Conservation (phyloP, 768 basidiomycete species). For the Pluteus cervinus region DNA sequence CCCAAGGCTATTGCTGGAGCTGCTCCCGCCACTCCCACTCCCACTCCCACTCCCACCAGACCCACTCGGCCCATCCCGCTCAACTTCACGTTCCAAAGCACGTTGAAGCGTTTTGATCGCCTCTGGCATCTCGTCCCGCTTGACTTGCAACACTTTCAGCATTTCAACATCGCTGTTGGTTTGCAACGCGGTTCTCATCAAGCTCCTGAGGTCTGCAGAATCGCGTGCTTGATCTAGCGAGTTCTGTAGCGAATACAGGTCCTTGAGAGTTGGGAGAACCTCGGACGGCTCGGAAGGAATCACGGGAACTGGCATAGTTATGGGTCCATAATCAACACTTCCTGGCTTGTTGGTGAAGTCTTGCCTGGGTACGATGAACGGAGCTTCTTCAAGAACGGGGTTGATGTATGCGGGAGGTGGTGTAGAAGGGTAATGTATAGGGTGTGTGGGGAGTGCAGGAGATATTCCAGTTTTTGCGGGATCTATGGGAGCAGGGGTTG, state of each 20-base stretch:
- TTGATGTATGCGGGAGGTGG: too few relatives aligned
- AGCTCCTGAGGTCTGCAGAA: conserved; percentile 45
- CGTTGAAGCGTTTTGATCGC: conserved; percentile 77
- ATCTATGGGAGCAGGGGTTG: conserved; percentile 1
- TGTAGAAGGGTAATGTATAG: conserved; percentile 12
- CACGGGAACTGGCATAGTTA: too few relatives aligned
- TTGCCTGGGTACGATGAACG: too few relatives aligned
- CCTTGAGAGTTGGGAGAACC: conserved; percentile 16
- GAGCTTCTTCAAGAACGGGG: conserved; percentile 15
- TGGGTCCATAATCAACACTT: too few relatives aligned
- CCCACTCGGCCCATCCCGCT: conserved; percentile 1
- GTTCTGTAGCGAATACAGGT: conserved; percentile 23
- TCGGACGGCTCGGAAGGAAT: conserved; percentile 3
- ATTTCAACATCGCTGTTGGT: conserved; percentile 59
- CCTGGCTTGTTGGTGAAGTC: too few relatives aligned
- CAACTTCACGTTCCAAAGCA: conserved; percentile 35
- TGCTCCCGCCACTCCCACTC: conserved; percentile 10
- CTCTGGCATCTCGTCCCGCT: conserved; percentile 68
- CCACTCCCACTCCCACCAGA: conserved; percentile 13
- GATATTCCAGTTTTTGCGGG: too few relatives aligned
- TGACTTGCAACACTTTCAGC: conserved; percentile 55
- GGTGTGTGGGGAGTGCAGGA: conserved; percentile 1
- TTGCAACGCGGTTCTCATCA: conserved; percentile 53
- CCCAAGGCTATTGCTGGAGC: too few relatives aligned
- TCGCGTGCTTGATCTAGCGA: conserved; percentile 44